Base-by-base conservation (phyloP, 2,329 filamentous ascomycete species). In the Leptographium galeiforme region DNA sequence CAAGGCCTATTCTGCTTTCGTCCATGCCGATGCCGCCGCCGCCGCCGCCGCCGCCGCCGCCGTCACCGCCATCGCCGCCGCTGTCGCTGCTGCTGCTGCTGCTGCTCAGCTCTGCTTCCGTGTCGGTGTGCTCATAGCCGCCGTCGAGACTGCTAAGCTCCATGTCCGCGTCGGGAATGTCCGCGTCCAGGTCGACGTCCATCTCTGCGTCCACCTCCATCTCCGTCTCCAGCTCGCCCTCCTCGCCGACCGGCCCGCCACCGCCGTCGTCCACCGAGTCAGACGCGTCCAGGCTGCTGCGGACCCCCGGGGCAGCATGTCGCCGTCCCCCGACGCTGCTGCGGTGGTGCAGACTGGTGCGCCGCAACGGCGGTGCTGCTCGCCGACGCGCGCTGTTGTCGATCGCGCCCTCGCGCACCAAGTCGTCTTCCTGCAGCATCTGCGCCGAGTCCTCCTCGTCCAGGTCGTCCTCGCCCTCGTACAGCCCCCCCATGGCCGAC, bases 121-220 rank as follows among this genome's bases (percentile, higher is more conserved):
- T 85, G 67, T 89, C 85, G 10, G 85, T 89, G 63, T 89, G 85
- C 70, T 89, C 85, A 69, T 88, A 89, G 60, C 79, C 78, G 32
- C 69, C 57, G 12, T 51, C 54, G 30, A 56, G 52, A 12, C 48
- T 52, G 38, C 54, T 59, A 11, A 55, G 38, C 38, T 58, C 54
- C 51, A 57, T 55, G 10, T 36, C 47, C 4, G 33, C 45, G 56
- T 85, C 82, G 19, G 84, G 83, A 39, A 88, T 78, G 55, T 85
- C 82, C 49, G 81, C 82, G 63, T 89, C 85, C 43, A 88, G 71
- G 62, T 89, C 76, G n/a, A 75, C 80, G 50, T 78, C 81, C 77
- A 84, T 82, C 34, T 36, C 34, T 13, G 12, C 12, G 6, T 36
- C 34, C 34, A 13, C 6, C 61, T 75, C 75, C 69, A 79, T 71